Evolutionary conservation across 768 basidiomycete genomes (phyloP).

Genomic region (Multifurca ochricompacta): DNA sequence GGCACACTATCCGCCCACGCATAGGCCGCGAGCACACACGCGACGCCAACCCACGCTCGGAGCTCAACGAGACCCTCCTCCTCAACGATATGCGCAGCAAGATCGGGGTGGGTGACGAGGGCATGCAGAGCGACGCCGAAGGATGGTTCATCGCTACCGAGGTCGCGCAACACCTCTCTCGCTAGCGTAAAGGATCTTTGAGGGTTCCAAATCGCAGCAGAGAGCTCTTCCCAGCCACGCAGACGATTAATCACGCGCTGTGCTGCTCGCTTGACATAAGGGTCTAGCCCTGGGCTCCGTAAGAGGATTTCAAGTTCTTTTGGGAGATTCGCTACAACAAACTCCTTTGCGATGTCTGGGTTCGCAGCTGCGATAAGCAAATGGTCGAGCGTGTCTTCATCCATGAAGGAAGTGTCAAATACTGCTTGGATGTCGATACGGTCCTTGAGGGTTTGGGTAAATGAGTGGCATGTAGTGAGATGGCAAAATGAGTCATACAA

Average conservation of each 20-base stretch:
- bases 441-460: constrained; percentile 34
- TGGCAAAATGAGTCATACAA: constrained; percentile 34
- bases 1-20: constrained; percentile 78
- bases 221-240: constrained; percentile 50
- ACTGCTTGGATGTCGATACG: constrained; percentile 46
- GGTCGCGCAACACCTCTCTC: constrained; percentile 48
- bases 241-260: constrained; percentile 44
- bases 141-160: constrained; percentile 56
- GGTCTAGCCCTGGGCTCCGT: constrained; percentile 32
- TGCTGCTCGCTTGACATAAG: constrained; percentile 38
- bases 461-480: not conserved
- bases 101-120: constrained; percentile 50
- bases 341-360: constrained; percentile 49
- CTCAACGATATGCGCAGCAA: constrained; percentile 32
- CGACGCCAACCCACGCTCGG: constrained; percentile 60
- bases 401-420: constrained; percentile 46
- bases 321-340: constrained; percentile 39
- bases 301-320: constrained; percentile 34
- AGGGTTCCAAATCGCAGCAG: constrained; percentile 50
- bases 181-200: constrained; percentile 43
- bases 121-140: constrained; percentile 68
- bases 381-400: constrained; percentile 45
- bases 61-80: constrained; percentile 46
- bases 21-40: constrained; percentile 59
- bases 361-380: constrained; percentile 63